Base-by-base conservation (phyloP, 2,329 filamentous ascomycete genomes). In the Pestalotiopsis sp. region DNA sequence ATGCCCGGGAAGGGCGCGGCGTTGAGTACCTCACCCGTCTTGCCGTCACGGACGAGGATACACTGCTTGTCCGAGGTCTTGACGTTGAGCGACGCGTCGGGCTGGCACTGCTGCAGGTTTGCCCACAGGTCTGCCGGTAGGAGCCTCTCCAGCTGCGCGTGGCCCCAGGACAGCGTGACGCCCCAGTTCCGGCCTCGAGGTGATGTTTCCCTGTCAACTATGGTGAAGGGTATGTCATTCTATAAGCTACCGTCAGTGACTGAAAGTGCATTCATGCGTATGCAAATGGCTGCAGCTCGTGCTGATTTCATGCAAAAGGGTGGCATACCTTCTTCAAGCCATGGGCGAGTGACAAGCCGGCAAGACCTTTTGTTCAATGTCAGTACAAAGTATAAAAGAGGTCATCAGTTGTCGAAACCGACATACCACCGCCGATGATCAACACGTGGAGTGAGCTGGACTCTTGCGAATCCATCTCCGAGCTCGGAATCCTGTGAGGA, bases 151-250 rank as follows among this genome's bases (percentile, higher is more conserved):
- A 66, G 49, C 14, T 57, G 52, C 6, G 45, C 45, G 13, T 66
- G 41, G 11, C 62, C 45, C 62, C 62, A 65, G 7, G 62, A 49
- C 23, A 65, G 11, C 6, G 64, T 66, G 49, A 58, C 49, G 36
- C 64, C 64, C 45, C 45, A 66, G 52, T 57, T 66, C 20, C 64
- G 13, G 36, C 31, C 45, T 2, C 64, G 64, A 7, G 49, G 64
- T 17, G 23, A 25, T 2, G 45, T 38, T 12, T 66, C 64, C 25
- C 27, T 31, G 7, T 66, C 64, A 17, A 57, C 64, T 57, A 58
- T 41, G 7, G 31, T 58, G 49, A 25, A 57, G 9, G n/a, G n/a
- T 38, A 45, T 41, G 14, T 25, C 36, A 13, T 63, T n/a, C 61
- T 63, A 59, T 4, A 27, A 11, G 6, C 11, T 0, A n/a, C 17